Percentiles rank a stretch among this genome's conserved stretches.
Conservation (phyloP, 768 basidiomycete genomes). For the Naganishia kalamii region DNA sequence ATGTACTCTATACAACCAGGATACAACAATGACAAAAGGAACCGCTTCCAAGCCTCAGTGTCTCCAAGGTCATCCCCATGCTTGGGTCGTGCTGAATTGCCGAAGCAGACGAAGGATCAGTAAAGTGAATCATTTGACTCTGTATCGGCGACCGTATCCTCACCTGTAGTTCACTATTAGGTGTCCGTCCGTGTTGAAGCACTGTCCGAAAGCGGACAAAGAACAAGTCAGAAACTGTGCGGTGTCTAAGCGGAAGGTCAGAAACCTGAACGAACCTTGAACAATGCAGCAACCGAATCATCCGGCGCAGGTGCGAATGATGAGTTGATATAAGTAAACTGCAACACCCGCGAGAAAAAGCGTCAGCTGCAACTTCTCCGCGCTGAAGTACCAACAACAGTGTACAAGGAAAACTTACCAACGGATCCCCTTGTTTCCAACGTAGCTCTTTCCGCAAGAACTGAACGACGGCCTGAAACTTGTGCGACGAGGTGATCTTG, state of each 20-base stretch:
- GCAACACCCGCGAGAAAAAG: background rate
- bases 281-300: conserved; percentile 71
- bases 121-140: too few species aligned
- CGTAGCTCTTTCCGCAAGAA: conserved; percentile 83
- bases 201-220: conserved; percentile 50
- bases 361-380: too few species aligned
- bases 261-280: conserved; percentile 56
- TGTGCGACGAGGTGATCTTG: conserved; percentile 89
- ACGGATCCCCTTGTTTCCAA: conserved; percentile 75
- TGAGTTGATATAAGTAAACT: conserved; percentile 59
- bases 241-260: too few species aligned
- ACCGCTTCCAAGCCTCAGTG: too few species aligned
- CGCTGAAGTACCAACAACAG: background rate
- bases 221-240: background rate
- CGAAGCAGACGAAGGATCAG: too few species aligned
- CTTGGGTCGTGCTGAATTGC: conserved; percentile 55
- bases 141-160: conserved; percentile 21
- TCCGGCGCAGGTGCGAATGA: conserved; percentile 78
- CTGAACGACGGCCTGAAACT: conserved; percentile 90
- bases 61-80: conserved; percentile 63
- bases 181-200: conserved; percentile 79
- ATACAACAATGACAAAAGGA: too few species aligned
- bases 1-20: background rate
- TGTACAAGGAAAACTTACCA: conserved; percentile 54
- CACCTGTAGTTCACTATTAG: conserved; percentile 88